Base-by-base conservation (phyloP, 202 grass and related monocot genomes). In the Hordeum pubiflorum region DNA sequence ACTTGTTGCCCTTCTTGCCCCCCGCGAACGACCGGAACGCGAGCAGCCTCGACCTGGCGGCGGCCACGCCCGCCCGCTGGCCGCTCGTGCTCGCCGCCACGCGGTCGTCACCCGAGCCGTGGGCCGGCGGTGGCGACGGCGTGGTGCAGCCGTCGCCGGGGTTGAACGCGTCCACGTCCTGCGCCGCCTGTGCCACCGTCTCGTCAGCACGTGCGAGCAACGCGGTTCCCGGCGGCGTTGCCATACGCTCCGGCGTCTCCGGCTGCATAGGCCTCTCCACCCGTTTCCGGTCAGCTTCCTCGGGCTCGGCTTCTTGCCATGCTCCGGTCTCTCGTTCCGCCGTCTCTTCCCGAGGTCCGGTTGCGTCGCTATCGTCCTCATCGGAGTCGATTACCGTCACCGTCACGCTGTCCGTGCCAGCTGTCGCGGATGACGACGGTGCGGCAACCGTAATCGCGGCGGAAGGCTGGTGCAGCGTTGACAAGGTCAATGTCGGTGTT, bases 11-110 rank as follows among this genome's bases (percentile, higher is more conserved):
- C 76, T 81, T 83, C 77, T 64, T 83, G 46, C 55, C 76, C 65
- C 77, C 32, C 3, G 81, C 44, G 76, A 91, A 87, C 12, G 77
- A 91, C 73, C 81, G 70, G 58, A 91, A 81, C 27, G 85, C 24
- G 37, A 84, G 58, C 70, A 87, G 38, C 81, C 72, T 81, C 63
- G 77, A 58, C 84, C 29, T 77, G 63, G 63, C 12, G 58, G 77
- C 39, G 6, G 26, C 70, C 69, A 54, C 44, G 44, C 31, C 69
- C 2, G 69, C 26, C 4, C 26, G 69, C 70, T 34, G 8, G 36
- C 36, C 40, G 58, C 29, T 20, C 38, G 18, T 14, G 23, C 52
- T 39, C 1, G 59, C 67, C 9, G 12, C 75, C 24, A 40, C 52
- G 23, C 39, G 46, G 50, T 52, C 65, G 23, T 89, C 79, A 18